Percentiles rank a stretch among this genome's conserved stretches.
Conservation (phyloP, 192 early-diverging fungal species). For the Coemansia sp. region DNA sequence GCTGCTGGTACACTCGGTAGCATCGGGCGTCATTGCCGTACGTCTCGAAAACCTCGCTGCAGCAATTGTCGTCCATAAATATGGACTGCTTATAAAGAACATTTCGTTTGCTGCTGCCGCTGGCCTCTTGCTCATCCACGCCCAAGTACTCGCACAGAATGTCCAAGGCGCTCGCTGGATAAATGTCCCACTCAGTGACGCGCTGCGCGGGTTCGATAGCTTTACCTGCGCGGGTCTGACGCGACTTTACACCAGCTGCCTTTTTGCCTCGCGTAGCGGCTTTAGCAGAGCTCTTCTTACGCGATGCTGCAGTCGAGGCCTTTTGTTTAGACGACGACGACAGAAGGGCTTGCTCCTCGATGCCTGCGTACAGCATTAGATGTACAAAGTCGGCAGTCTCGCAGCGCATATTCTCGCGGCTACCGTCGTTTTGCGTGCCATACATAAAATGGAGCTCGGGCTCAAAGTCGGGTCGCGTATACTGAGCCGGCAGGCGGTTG, state of each 20-base stretch:
- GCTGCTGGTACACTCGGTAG: slow-evolving; percentile 63
- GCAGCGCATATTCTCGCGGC: slow-evolving; percentile 68
- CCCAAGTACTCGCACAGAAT: slow-evolving; percentile 43
- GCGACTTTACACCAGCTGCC: neutral
- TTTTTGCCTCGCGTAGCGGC: neutral
- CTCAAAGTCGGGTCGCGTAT: slow-evolving; percentile 62
- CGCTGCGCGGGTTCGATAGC: neutral
- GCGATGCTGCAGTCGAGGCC: neutral
- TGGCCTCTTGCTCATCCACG: slow-evolving; percentile 1
- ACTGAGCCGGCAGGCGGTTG: slow-evolving; percentile 57
- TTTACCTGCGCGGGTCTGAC: neutral
- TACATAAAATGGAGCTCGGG: slow-evolving; percentile 71
- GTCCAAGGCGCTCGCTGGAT: slow-evolving; percentile 35
- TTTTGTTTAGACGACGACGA: neutral
- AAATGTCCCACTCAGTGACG: slow-evolving; percentile 70
- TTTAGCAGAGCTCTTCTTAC: neutral
- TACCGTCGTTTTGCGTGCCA: slow-evolving; percentile 48
- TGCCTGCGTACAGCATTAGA: slow-evolving; percentile 60
- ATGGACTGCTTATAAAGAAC: slow-evolving; percentile 5
- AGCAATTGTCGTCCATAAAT: slow-evolving; percentile 10
- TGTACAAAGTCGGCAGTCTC: slow-evolving; percentile 76
- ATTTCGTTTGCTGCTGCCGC: slow-evolving; percentile 5
- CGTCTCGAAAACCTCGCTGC: slow-evolving; percentile 36
- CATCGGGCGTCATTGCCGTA: slow-evolving; percentile 43
- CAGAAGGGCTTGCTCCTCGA: neutral